These are phyloP conservation scores for Colletotrichum sp. DNA, from an alignment of 2,329 filamentous ascomycete species.

Conservation along the genomic window DNA sequence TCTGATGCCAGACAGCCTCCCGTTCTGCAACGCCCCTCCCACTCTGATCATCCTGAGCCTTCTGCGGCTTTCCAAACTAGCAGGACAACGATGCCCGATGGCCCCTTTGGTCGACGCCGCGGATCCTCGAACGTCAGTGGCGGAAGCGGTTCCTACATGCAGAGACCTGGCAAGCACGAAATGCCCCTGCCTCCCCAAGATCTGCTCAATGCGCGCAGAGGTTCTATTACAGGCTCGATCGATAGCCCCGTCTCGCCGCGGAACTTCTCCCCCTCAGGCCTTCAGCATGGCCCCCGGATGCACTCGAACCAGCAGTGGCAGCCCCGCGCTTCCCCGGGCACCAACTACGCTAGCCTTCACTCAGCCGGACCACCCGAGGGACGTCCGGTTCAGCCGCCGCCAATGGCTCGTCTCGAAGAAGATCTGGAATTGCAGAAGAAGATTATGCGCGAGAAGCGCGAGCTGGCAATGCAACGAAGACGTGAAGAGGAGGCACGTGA, in stretches of 20 bases:
- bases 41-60: conserved; percentile 75
- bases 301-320: conserved; percentile 20
- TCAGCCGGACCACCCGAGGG: conserved; percentile 32
- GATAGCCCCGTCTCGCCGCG: conserved; percentile 57
- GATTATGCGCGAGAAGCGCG: conserved; percentile 75
- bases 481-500: conserved; percentile 74
- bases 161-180: conserved; percentile 57
- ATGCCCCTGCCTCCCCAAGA: conserved; percentile 47
- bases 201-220: conserved; percentile 47
- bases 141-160: conserved; percentile 73
- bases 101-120: conserved; percentile 74
- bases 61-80: conserved; percentile 86
- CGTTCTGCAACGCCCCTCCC: conserved; percentile 75
- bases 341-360: conserved; percentile 44
- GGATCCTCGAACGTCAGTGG: conserved; percentile 93
- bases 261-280: conserved; percentile 42
- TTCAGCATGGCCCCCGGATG: conserved; percentile 32
- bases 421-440: conserved; percentile 70
- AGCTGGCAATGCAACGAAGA: conserved; percentile 71
- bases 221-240: conserved; percentile 54
- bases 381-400: conserved; percentile 31
- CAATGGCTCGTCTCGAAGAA: conserved; percentile 46
- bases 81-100: conserved; percentile 66
- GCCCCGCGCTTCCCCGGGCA: conserved; percentile 47
- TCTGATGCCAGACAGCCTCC: conserved; percentile 75